Conservation (phyloP, 1,284 basidiomycete species). For the Lentinula novae-zelandiae region DNA sequence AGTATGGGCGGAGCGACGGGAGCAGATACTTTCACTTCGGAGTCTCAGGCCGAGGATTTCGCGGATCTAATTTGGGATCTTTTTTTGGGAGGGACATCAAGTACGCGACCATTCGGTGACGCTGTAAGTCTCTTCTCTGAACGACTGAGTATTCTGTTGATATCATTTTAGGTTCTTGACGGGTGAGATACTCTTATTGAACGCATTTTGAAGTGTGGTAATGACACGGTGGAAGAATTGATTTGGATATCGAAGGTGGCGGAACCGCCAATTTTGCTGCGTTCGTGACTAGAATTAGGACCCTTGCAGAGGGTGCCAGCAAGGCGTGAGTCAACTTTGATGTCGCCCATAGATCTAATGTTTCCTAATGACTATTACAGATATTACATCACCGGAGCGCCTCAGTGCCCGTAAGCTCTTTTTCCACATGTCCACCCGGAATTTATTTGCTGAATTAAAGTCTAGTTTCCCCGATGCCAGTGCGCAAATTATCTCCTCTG, state of each 20-base stretch:
- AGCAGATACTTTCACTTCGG: slow-evolving; percentile 46
- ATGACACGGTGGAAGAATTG: slow-evolving; percentile 36
- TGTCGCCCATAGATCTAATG: neutral
- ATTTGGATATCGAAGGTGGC: slow-evolving; percentile 67
- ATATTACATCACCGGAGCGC: slow-evolving; percentile 61
- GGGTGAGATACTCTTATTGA: slow-evolving; percentile 34
- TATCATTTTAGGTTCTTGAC: slow-evolving; percentile 48
- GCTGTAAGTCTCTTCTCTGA: neutral
- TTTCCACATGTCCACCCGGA: neutral
- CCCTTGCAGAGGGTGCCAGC: slow-evolving; percentile 41
- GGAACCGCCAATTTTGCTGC: slow-evolving; percentile 44
- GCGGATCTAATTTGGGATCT: slow-evolving; percentile 62
- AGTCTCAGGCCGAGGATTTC: slow-evolving; percentile 47
- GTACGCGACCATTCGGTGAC: slow-evolving; percentile 53
- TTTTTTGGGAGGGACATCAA: slow-evolving; percentile 58
- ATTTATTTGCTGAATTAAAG: neutral
- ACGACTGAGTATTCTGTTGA: neutral
- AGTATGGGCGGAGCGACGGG: slow-evolving; percentile 63
- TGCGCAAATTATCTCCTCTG: neutral
- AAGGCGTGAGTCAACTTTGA: slow-evolving; percentile 38
- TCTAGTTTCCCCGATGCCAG: slow-evolving; percentile 47
- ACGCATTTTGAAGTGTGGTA: slow-evolving; percentile 45
- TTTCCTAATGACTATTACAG: slow-evolving; percentile 25
- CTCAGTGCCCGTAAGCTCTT: slow-evolving; percentile 52
- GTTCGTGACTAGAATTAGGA: slow-evolving; percentile 51